A percentile compares a stretch with the other conserved stretches of the same genome.
phyloP scores from a whole-genome alignment of 2,329 filamentous ascomycete species.

The Rhinocladiella similis region DNA sequence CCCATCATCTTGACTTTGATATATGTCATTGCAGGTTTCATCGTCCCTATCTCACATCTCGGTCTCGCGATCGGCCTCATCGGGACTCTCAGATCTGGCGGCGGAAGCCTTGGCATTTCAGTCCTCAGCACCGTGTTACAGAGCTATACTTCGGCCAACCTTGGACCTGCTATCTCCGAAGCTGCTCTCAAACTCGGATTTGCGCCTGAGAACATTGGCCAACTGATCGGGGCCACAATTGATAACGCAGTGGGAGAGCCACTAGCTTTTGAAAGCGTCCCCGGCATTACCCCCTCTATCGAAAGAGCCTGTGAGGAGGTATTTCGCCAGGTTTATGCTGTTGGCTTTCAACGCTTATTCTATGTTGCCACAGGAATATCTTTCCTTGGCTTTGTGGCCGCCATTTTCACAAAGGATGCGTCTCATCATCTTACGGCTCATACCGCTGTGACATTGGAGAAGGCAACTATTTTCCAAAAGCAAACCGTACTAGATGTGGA shows the following conservation, averaged over 20 bases:
- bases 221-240: too few species aligned
- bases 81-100: slow-evolving; percentile 16
- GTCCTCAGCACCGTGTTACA: slow-evolving; percentile 31
- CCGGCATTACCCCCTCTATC: too few species aligned
- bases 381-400: not conserved
- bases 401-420: not conserved
- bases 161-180: not conserved
- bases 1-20: slow-evolving; percentile 8
- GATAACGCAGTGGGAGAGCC: too few species aligned
- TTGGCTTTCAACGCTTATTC: too few species aligned
- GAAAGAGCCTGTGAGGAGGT: too few species aligned
- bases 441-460: not conserved
- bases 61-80: slow-evolving; percentile 19
- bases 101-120: slow-evolving; percentile 29
- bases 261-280: too few species aligned
- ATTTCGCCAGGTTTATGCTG: too few species aligned
- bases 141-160: not conserved
- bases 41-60: slow-evolving; percentile 16
- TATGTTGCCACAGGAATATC: not conserved
- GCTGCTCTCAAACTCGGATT: too few species aligned
- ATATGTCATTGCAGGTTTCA: slow-evolving; percentile 16
- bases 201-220: too few species aligned
- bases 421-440: not conserved
- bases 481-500: too few species aligned
- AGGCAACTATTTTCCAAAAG: not conserved